phyloP scores from a whole-genome alignment of 495 filamentous ascomycete genomes.

The Aspergillus nanangensis region DNA sequence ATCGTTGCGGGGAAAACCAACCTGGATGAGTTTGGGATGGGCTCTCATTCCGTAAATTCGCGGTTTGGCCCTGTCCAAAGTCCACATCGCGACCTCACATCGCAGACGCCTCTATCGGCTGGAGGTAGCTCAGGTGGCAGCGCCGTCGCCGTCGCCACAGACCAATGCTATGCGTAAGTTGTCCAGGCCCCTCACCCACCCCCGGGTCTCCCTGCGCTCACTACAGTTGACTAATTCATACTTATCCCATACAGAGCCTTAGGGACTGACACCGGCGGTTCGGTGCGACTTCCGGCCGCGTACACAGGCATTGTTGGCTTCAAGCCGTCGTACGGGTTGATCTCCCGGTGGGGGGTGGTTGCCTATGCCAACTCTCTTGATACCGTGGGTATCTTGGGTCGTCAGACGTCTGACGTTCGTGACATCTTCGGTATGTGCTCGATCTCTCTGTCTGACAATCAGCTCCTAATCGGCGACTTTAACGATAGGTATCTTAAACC shows the following conservation, averaged over 20 bases:
- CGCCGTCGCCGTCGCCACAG: slow-evolving; percentile 74
- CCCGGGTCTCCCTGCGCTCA: no score
- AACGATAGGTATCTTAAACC: slow-evolving; percentile 42
- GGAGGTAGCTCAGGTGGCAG: slow-evolving; percentile 95
- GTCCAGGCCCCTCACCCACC: neutral
- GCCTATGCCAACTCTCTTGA: slow-evolving; percentile 95
- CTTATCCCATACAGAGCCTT: slow-evolving; percentile 51
- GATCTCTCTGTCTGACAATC: neutral
- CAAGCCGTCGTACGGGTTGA: slow-evolving; percentile 84
- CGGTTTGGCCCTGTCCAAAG: slow-evolving; percentile 62
- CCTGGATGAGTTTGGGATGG: slow-evolving; percentile 98
- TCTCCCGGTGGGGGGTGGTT: slow-evolving; percentile 86
- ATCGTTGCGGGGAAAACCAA: slow-evolving; percentile 77
- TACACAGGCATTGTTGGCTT: slow-evolving; percentile 86
- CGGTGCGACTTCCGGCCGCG: slow-evolving; percentile 85
- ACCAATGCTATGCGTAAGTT: slow-evolving; percentile 61
- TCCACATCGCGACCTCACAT: slow-evolving; percentile 14
- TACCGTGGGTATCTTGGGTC: slow-evolving; percentile 79
- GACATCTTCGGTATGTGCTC: slow-evolving; percentile 49
- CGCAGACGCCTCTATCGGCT: slow-evolving; percentile 55
- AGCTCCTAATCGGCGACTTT: slow-evolving; percentile 3
- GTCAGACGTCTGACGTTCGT: slow-evolving; percentile 40
- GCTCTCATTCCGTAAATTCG: slow-evolving; percentile 79
- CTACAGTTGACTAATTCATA: slow-evolving; percentile 1
- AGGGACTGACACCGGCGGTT: slow-evolving; percentile 94